phyloP scores from a whole-genome alignment of 768 basidiomycete species.

The Ephemerocybe angulata region DNA sequence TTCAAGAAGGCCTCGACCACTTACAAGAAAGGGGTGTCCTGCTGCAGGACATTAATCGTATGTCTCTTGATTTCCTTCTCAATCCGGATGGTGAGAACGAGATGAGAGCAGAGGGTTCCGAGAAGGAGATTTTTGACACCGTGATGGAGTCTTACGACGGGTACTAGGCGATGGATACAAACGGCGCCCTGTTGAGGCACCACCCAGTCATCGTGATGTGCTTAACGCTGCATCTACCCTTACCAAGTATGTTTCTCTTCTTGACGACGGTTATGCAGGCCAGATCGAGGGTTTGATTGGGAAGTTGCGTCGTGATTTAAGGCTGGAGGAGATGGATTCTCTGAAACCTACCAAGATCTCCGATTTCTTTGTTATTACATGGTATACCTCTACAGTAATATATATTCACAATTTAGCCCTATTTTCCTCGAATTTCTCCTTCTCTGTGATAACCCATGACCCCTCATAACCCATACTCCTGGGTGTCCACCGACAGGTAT shows the following conservation, averaged over 20 bases:
- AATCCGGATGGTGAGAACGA: background rate
- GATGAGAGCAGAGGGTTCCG: background rate
- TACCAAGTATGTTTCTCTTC: background rate
- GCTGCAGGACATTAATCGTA: background rate
- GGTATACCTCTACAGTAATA: no score
- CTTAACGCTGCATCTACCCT: background rate
- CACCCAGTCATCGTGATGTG: background rate
- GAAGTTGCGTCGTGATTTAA: background rate
- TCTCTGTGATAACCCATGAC: constrained; percentile 10
- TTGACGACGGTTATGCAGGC: background rate
- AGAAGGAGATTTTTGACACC: constrained; percentile 1
- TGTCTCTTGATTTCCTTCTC: background rate
- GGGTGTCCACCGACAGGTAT: constrained; percentile 10
- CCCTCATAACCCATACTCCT: constrained; percentile 10
- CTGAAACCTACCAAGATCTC: background rate
- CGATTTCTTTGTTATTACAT: background rate
- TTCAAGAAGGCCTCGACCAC: constrained; percentile 17
- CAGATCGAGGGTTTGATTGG: background rate
- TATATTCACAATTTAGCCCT: no score
- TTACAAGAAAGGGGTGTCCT: constrained; percentile 3
- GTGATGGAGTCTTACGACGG: background rate
- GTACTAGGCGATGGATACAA: background rate
- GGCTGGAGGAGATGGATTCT: background rate
- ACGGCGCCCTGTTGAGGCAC: background rate
- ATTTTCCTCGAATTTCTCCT: no score